Base-by-base conservation (phyloP, 345 rosid genomes). In the Corymbia maculata region DNA sequence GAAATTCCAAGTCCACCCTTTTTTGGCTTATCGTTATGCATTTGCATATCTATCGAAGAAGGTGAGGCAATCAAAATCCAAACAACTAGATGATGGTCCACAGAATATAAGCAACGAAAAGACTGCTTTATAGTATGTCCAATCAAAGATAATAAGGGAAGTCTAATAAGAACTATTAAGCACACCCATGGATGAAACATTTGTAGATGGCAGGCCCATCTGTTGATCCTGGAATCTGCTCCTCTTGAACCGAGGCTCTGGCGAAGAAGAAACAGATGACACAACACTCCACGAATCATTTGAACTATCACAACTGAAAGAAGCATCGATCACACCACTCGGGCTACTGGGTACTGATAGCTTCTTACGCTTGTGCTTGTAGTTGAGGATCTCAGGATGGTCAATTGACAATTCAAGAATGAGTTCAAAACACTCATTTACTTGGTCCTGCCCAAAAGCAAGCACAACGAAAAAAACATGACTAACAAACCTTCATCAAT, bases 271-370 rank as follows among this genome's bases (percentile, higher is more conserved):
- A 86, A 91, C 84, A 3, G 92, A 88, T 47, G 95, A 91, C 75
- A 93, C 90, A 86, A 90, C 68, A 86, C 90, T 90, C 98, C 99
- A 96, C 0, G 94, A 93, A 53, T 93, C 92, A 91, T 91, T 93
- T 16, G 96, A 96, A 92, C 92, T 95, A 47, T 97, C 96, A 22
- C 91, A 92, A 91, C 95, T 94, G 92, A 94, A 96, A 79, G 89
- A 91, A 44, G 92, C 90, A 89, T 95, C 96, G 21, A 94, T 75
- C 75, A 95, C 94, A 85, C 94, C 97, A 86, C 85, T 92, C 51
- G 96, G 95, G 92, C 97, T 93, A 55, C 92, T 86, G 7, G 95
- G 94, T 45, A 82, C 51, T 0, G 91, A 88, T 50, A 87, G 87
- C 86, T 87, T 87, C 94, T 88, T 93, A 90, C 95, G 95, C 88